Evolutionary conservation across 352 stramenopile genomes (phyloP).

Genomic region (Globisporangium paddicum): DNA sequence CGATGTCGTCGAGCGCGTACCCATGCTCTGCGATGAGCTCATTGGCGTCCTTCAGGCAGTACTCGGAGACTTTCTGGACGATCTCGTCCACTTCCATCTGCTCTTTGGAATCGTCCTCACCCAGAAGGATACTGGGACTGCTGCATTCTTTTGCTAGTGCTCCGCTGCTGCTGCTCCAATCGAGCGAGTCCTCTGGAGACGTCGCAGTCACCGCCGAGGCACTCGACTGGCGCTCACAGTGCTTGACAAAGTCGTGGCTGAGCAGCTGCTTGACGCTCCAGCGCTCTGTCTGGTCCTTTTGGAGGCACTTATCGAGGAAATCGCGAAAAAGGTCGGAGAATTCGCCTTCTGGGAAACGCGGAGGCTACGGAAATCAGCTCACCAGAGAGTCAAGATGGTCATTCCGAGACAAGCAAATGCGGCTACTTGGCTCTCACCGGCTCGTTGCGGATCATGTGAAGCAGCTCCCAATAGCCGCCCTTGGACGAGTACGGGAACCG

Average conservation of each 20-base stretch:
- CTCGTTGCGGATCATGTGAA: conserved; percentile 88
- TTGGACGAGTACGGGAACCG: conserved; percentile 85
- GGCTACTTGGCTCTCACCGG: conserved; percentile 29
- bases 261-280: conserved; percentile 82
- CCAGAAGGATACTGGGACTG: neutral
- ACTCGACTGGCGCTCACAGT: conserved; percentile 27
- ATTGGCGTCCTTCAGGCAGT: conserved; percentile 77
- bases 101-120: conserved; percentile 58
- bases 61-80: conserved; percentile 67
- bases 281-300: conserved; percentile 72
- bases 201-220: conserved; percentile 3
- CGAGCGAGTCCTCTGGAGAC: conserved; percentile 21
- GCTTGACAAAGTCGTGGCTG: conserved; percentile 56
- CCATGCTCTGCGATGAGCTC: conserved; percentile 63
- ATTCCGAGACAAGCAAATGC: neutral
- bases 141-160: conserved; percentile 14
- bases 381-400: no score
- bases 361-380: conserved; percentile 32
- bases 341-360: conserved; percentile 55
- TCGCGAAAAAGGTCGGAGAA: conserved; percentile 74
- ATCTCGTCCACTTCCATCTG: conserved; percentile 74
- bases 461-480: conserved; percentile 88
- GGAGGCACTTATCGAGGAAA: conserved; percentile 78
- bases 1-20: conserved; percentile 72
- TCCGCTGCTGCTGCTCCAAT: conserved; percentile 17